Conservation (phyloP, 2,329 filamentous ascomycete genomes). For the Sclerotinia nivalis region DNA sequence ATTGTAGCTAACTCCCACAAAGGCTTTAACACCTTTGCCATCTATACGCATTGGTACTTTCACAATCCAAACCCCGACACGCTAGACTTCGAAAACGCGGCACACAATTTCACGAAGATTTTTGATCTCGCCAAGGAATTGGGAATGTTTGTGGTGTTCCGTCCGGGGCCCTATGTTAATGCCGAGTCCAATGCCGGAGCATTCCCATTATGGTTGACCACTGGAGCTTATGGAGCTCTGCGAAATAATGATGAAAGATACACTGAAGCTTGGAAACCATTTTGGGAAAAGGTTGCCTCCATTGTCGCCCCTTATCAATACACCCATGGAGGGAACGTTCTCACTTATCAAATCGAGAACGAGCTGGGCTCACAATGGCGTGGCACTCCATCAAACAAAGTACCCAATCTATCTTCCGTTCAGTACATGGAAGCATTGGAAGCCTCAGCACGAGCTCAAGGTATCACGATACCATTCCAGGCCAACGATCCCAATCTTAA, state of each 20-base stretch:
- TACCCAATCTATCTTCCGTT: slow-evolving; percentile 50
- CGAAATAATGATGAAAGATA: slow-evolving; percentile 55
- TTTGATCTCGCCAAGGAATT: slow-evolving; percentile 71
- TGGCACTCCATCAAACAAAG: slow-evolving; percentile 45
- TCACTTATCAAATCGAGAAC: slow-evolving; percentile 60
- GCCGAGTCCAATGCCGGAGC: slow-evolving; percentile 64
- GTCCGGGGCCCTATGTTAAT: slow-evolving; percentile 68
- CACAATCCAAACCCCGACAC: slow-evolving; percentile 63
- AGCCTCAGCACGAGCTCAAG: slow-evolving; percentile 53
- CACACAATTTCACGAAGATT: slow-evolving; percentile 62
- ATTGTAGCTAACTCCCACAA: no score
- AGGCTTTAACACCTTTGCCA: slow-evolving; percentile 71
- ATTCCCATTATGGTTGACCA: slow-evolving; percentile 62
- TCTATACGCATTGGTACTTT: slow-evolving; percentile 74
- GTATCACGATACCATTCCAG: slow-evolving; percentile 59
- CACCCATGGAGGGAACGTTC: slow-evolving; percentile 58
- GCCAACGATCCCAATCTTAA: slow-evolving; percentile 62
- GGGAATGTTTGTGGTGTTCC: slow-evolving; percentile 73
- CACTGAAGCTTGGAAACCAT: slow-evolving; percentile 55
- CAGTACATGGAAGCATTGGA: slow-evolving; percentile 61
- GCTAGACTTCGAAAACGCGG: slow-evolving; percentile 63
- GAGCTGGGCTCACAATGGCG: slow-evolving; percentile 51
- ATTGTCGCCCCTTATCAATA: slow-evolving; percentile 55
- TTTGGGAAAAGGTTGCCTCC: slow-evolving; percentile 51
- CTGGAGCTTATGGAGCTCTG: slow-evolving; percentile 56